Conservation (phyloP, 169 alveolate species). For the Plasmodium relictum region DNA sequence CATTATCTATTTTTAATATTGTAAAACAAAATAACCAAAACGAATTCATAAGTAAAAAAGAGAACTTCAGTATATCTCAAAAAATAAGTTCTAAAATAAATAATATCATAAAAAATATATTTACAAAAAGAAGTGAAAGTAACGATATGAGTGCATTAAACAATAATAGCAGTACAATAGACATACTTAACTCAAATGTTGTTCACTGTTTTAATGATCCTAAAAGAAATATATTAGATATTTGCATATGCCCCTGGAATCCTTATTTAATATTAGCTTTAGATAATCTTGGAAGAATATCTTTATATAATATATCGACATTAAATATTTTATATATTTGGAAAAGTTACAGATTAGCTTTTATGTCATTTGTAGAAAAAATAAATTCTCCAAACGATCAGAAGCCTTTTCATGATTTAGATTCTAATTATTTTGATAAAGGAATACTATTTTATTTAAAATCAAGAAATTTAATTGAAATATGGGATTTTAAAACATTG, state of each 20-base stretch:
- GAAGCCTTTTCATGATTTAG: not conserved
- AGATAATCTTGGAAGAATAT: slow-evolving; percentile 62
- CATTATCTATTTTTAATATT: slow-evolving; percentile 32
- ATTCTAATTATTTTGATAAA: slow-evolving; percentile 17
- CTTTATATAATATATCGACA: slow-evolving; percentile 35
- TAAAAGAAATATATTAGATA: slow-evolving; percentile 64
- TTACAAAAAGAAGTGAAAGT: slow-evolving; percentile 36
- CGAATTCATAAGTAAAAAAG: slow-evolving; percentile 49
- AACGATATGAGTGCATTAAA: not conserved
- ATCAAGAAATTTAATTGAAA: slow-evolving; percentile 60
- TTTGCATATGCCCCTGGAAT: slow-evolving; percentile 75
- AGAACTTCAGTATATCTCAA: slow-evolving; percentile 36
- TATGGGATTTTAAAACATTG: slow-evolving; percentile 63
- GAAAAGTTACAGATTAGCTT: slow-evolving; percentile 72
- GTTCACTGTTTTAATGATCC: slow-evolving; percentile 57
- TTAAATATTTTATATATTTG: slow-evolving; percentile 56
- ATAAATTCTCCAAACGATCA: not conserved
- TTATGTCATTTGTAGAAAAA: slow-evolving; percentile 57
- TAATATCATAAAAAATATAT: slow-evolving; percentile 63
- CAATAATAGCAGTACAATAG: slow-evolving; percentile 5
- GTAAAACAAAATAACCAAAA: slow-evolving; percentile 15
- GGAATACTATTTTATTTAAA: slow-evolving; percentile 64
- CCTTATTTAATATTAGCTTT: slow-evolving; percentile 26
- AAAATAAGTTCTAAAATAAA: slow-evolving; percentile 65
- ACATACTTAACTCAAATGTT: slow-evolving; percentile 26